These are phyloP conservation scores for Cryptococcus hybrid DNA, from an alignment of 1,284 basidiomycete species.

Conservation along the genomic window DNA sequence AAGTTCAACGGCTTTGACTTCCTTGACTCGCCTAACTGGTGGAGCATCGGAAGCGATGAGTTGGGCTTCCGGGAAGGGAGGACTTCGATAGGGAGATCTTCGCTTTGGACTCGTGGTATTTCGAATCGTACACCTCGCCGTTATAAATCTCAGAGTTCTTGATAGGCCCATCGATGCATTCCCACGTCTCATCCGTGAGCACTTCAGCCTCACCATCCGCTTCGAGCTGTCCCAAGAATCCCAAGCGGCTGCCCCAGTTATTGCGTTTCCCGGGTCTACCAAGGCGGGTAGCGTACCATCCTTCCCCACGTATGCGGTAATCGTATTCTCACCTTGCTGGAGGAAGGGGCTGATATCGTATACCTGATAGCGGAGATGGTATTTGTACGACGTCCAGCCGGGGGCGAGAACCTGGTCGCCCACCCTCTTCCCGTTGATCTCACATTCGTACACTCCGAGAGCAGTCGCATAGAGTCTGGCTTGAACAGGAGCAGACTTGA, in stretches of 20 bases:
- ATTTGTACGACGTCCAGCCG: conserved; percentile 40
- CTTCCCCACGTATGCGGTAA: conserved; percentile 34
- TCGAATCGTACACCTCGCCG: conserved; percentile 32
- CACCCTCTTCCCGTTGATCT: conserved; percentile 35
- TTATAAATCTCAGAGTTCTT: conserved; percentile 34
- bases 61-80: conserved; percentile 15
- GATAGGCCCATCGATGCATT: conserved; percentile 17
- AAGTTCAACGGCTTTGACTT: conserved; percentile 20
- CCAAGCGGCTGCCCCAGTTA: conserved; percentile 27
- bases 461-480: conserved; percentile 42
- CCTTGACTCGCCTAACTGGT: conserved; percentile 26
- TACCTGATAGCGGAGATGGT: conserved; percentile 36
- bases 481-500: background rate
- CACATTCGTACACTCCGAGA: conserved; percentile 35
- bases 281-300: conserved; percentile 37
- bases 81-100: conserved; percentile 2
- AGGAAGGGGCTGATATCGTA: conserved; percentile 29
- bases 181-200: conserved; percentile 24
- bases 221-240: conserved; percentile 32
- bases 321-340: conserved; percentile 21
- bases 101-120: conserved; percentile 1
- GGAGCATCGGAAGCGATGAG: conserved; percentile 31
- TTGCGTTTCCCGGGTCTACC: conserved; percentile 22
- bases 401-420: conserved; percentile 41
- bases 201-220: conserved; percentile 14